Evolutionary conservation across 306 rosid genomes (phyloP), one percentile per base, ranked within the genome.

Genomic region (Cicer chorassanicum): DNA sequence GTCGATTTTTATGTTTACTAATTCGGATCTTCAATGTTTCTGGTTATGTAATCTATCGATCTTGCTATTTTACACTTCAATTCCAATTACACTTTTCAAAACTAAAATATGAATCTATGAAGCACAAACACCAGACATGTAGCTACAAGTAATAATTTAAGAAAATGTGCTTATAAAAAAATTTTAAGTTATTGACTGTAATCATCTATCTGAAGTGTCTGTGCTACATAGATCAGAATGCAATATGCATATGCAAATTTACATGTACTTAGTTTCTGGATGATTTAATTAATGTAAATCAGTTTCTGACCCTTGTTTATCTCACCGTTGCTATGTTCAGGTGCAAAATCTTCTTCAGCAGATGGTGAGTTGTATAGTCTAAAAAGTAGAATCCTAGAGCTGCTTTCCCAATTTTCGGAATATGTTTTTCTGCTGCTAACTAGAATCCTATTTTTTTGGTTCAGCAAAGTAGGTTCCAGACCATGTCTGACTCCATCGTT

Each of bases 281-380:
- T 67, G 50, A 56, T 76, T 68, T 68, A 5, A 18, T 65, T 65
- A 13, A 70, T 66, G 29, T 45, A 8, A 50, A 51, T 73, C 3
- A 41, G 24, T 66, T 67, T 63, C 40, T 90, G 65, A 76, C 66
- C 12, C 42, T 62, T 64, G 39, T 46, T 11, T 18, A 24, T 61
- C 51, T 43, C 2, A 16, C 41, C 21, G 49, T 75, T 40, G 42
- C 13, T 56, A 11, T 71, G 39, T 78, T 46, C 89, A 94, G 99
- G 99, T 94, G 86, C 97, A 92, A 82, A 91, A 90, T 84, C 97
- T 94, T 85, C 97, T 92, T 82, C 96, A 94, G 71, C 99, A 94
- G 81, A 92, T 94, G 99, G 99, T 94, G 86, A 90, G 96, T 81
- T 40, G 48, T 40, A 64, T 15, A 29, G 46, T 65, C 15, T 79